Evolutionary conservation across 495 filamentous ascomycete species (phyloP).

Genomic region (Trichoderma reesei): DNA sequence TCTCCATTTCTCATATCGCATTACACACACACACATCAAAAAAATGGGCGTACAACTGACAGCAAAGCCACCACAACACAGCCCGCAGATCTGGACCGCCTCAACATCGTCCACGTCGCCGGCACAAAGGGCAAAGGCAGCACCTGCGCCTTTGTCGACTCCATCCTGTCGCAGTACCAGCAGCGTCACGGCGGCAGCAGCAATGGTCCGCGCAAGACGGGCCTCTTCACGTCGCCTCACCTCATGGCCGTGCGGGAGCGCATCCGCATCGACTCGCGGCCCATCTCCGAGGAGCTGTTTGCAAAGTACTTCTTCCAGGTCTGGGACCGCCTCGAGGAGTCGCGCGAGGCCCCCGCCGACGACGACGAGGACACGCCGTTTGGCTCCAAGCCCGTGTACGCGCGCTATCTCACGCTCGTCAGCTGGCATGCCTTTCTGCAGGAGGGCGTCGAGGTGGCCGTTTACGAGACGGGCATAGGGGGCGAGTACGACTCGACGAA

Average conservation of each 20-base stretch:
- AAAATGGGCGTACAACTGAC: too few species aligned
- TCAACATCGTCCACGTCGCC: conserved; percentile 76
- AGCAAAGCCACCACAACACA: not conserved
- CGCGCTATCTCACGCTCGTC: conserved; percentile 83
- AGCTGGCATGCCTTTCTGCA: conserved; percentile 77
- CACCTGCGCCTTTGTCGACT: conserved; percentile 58
- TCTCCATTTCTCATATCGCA: conserved; percentile 4
- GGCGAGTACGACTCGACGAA: conserved; percentile 94
- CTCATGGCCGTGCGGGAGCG: conserved; percentile 81
- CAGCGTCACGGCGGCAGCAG: conserved; percentile 11
- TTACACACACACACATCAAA: not conserved
- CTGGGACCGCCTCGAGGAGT: conserved; percentile 61
- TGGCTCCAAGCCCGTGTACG: conserved; percentile 68
- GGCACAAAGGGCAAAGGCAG: conserved; percentile 93
- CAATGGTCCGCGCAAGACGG: conserved; percentile 45
- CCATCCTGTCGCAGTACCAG: conserved; percentile 38
- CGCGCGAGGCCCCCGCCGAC: conserved; percentile 15
- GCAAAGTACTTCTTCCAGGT: conserved; percentile 81
- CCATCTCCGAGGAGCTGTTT: conserved; percentile 67
- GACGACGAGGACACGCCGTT: conserved; percentile 18
- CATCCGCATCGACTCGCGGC: conserved; percentile 69
- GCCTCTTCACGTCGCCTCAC: conserved; percentile 84
- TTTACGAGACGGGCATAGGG: conserved; percentile 90
- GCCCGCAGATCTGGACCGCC: conserved; percentile 53
- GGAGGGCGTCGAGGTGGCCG: conserved; percentile 69